phyloP scores from a whole-genome alignment of 2,329 filamentous ascomycete species.

The Penicillium sp. region DNA sequence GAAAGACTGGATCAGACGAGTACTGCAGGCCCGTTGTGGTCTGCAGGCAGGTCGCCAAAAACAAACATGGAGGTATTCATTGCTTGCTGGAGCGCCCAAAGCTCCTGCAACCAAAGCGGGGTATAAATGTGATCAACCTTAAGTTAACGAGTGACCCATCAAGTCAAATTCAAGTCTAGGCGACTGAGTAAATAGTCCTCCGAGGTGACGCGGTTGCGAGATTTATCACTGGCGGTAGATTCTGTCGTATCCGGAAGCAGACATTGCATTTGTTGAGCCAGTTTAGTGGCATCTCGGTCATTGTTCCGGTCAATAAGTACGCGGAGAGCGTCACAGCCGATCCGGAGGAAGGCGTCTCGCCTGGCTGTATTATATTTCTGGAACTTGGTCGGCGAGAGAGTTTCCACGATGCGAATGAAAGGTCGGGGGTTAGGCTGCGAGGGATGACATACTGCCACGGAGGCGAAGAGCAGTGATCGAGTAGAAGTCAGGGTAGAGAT shows the following conservation, averaged over 20 bases:
- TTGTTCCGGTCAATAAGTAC: constrained; percentile 31
- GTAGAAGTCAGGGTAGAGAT: constrained; percentile 22
- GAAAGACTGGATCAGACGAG: neutral
- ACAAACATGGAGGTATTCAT: neutral
- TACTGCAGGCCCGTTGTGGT: neutral
- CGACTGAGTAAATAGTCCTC: constrained; percentile 26
- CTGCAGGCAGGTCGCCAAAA: neutral
- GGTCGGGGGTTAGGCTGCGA: constrained; percentile 30
- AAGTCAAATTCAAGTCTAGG: constrained; percentile 15
- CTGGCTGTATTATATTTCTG: constrained; percentile 17
- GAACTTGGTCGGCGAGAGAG: constrained; percentile 18
- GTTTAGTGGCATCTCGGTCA: constrained; percentile 25
- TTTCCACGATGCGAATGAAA: constrained; percentile 29
- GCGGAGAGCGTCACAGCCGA: constrained; percentile 38
- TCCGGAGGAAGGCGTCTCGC: constrained; percentile 30
- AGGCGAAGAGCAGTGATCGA: constrained; percentile 25
- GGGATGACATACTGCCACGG: constrained; percentile 38
- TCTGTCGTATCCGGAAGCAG: constrained; percentile 26
- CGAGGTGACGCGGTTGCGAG: constrained; percentile 13
- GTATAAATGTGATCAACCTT: neutral
- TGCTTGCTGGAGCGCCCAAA: neutral
- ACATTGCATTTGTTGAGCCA: constrained; percentile 31
- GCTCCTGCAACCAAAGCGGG: neutral
- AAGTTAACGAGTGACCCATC: neutral
- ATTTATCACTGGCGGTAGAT: constrained; percentile 9